Percentiles rank a stretch among this genome's conserved stretches.
Evolutionary conservation across 2,329 filamentous ascomycete genomes (phyloP).

Genomic region (Aspergillus sp.): DNA sequence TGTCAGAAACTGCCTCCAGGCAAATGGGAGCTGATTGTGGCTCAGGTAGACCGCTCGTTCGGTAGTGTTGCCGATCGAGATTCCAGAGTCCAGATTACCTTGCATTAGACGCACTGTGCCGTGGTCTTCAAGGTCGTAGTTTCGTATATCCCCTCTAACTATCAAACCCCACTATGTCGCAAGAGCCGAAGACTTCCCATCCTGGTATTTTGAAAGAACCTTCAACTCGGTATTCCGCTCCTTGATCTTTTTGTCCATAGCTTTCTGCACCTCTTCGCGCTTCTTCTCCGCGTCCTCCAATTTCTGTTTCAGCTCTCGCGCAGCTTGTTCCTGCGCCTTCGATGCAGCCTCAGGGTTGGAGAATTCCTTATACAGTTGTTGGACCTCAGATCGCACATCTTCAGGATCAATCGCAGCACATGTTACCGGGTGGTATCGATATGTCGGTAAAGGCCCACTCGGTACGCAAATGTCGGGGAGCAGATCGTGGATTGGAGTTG

Average conservation of each 20-base stretch:
- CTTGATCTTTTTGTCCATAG: constrained; percentile 44
- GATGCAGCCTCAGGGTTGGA: constrained; percentile 34
- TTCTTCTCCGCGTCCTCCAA: constrained; percentile 40
- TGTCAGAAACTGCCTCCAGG: not conserved
- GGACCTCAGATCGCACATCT: constrained; percentile 31
- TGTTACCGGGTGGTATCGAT: constrained; percentile 41
- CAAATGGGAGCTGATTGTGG: not conserved
- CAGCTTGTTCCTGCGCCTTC: constrained; percentile 38
- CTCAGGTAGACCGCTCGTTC: not conserved
- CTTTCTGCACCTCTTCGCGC: constrained; percentile 38
- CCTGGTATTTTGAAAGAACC: constrained; percentile 42
- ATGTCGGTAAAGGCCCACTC: constrained; percentile 29
- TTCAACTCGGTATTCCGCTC: constrained; percentile 45
- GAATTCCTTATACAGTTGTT: constrained; percentile 37
- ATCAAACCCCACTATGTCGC: constrained; percentile 11
- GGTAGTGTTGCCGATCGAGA: not conserved
- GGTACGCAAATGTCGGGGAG: constrained; percentile 43
- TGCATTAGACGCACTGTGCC: not conserved
- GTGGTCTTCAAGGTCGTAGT: not conserved
- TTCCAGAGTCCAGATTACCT: not conserved
- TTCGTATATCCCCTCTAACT: not conserved
- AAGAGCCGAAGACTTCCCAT: constrained; percentile 35
- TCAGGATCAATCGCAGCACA: constrained; percentile 34
- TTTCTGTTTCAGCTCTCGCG: constrained; percentile 38
- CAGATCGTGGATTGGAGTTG: constrained; percentile 39